Evolutionary conservation across 2,329 filamentous ascomycete genomes (phyloP).

Genomic region (Aureobasidium leucospermi): DNA sequence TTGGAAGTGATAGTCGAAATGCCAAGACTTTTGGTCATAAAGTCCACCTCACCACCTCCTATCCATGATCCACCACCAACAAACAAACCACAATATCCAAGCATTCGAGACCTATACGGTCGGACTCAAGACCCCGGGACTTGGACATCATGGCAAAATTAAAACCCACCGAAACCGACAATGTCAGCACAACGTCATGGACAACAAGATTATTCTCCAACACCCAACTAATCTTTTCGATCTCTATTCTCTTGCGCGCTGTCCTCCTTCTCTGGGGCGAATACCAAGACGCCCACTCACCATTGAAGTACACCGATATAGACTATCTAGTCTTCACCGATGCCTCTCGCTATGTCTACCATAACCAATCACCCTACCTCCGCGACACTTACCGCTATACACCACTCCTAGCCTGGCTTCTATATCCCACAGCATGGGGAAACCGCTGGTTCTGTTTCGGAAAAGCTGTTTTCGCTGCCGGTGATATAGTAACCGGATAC

Average conservation of each 20-base stretch:
- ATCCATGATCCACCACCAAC: not conserved
- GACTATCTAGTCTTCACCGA: constrained; percentile 99
- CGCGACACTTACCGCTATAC: constrained; percentile 97
- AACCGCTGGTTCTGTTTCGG: constrained; percentile 69
- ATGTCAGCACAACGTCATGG: not conserved
- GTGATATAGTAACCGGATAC: constrained; percentile 80
- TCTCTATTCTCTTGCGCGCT: constrained; percentile 57
- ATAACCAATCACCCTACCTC: constrained; percentile 68
- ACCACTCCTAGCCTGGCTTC: constrained; percentile 82
- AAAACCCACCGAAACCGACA: not conserved
- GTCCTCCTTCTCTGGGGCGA: constrained; percentile 77
- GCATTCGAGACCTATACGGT: no score
- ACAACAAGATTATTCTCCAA: constrained; percentile 2
- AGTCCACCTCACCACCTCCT: not conserved
- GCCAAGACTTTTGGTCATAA: constrained; percentile 4
- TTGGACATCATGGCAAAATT: not conserved
- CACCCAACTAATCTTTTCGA: constrained; percentile 30
- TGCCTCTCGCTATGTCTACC: constrained; percentile 68
- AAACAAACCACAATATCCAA: not conserved
- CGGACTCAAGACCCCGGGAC: no score
- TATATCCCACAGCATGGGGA: constrained; percentile 67
- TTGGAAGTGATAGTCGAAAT: not conserved
- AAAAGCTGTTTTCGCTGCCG: constrained; percentile 75
- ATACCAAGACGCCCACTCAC: constrained; percentile 85
- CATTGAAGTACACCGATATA: constrained; percentile 97